Conservation (phyloP, 208 protist genomes). For the Sergeia podlipaevii region DNA sequence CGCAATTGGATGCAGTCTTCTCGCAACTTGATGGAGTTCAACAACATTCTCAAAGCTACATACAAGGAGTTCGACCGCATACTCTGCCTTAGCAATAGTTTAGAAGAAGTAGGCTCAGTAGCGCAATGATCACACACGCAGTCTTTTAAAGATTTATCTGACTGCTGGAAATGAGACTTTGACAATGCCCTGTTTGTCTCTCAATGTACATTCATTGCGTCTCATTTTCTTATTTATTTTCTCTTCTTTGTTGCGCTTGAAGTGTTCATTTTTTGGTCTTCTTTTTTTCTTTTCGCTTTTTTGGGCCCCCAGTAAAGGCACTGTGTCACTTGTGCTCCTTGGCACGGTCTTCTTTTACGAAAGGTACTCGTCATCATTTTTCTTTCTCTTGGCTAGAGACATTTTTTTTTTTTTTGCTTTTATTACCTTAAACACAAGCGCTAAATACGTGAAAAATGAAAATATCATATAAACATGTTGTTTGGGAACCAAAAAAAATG, state of each 20-base stretch:
- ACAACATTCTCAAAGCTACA: constrained; percentile 26
- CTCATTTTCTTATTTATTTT: too few relatives aligned
- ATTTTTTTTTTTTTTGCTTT: constrained; percentile 7
- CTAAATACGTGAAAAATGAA: not conserved
- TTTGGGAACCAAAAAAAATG: not conserved
- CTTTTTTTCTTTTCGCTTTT: too few relatives aligned
- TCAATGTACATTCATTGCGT: too few relatives aligned
- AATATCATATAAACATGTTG: not conserved
- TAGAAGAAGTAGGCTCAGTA: constrained; percentile 30
- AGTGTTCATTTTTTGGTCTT: too few relatives aligned
- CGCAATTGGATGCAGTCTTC: constrained; percentile 38
- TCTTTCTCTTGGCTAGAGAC: not conserved
- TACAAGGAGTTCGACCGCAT: constrained; percentile 39
- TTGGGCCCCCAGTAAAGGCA: too few relatives aligned
- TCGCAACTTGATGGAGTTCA: constrained; percentile 65
- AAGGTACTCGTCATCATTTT: not conserved
- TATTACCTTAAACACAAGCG: not conserved
- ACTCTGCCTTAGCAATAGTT: constrained; percentile 21
- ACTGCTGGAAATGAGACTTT: too few relatives aligned
- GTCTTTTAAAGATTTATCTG: too few relatives aligned
- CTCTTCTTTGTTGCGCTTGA: too few relatives aligned
- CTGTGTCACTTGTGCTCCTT: not conserved
- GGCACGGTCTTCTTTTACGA: not conserved
- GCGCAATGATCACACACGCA: too few relatives aligned
- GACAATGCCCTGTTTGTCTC: too few relatives aligned